phyloP scores from a whole-genome alignment of 257 asterid species.

The Rubia yunnanensis region DNA sequence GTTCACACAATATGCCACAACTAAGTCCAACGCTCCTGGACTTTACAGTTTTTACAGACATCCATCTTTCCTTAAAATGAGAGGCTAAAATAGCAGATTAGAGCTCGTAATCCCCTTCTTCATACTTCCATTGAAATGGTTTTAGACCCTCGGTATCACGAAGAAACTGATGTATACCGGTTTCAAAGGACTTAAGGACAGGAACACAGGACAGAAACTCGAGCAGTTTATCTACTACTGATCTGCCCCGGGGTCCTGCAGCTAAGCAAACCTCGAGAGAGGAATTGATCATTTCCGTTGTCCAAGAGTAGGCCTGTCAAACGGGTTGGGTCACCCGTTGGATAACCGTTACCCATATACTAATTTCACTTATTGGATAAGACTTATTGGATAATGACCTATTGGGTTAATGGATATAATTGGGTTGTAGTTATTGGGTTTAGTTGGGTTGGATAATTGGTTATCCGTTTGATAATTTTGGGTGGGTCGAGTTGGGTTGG shows the following conservation, averaged over 20 bases:
- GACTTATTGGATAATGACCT: too few species aligned
- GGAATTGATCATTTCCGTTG: constrained; percentile 39
- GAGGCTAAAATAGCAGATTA: constrained; percentile 53
- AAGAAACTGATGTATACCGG: constrained; percentile 44
- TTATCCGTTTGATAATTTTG: too few species aligned
- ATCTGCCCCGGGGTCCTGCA: constrained; percentile 51
- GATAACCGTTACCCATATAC: too few species aligned
- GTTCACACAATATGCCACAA: too few species aligned
- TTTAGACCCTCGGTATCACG: constrained; percentile 23
- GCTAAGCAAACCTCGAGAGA: constrained; percentile 45
- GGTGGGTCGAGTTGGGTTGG: too few species aligned
- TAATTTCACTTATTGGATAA: too few species aligned
- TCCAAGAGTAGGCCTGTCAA: too few species aligned
- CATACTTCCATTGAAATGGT: constrained; percentile 49
- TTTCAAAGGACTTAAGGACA: constrained; percentile 48
- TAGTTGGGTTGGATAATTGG: too few species aligned
- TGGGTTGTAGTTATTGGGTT: too few species aligned
- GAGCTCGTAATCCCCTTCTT: constrained; percentile 45
- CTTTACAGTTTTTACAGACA: constrained; percentile 46
- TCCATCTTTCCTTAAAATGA: constrained; percentile 79
- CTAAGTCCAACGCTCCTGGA: too few species aligned
- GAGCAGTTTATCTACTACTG: constrained; percentile 45
- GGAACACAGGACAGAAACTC: constrained; percentile 51
- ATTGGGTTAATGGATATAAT: too few species aligned
- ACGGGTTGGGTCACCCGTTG: too few species aligned